phyloP scores from a whole-genome alignment of 129 eudicot species.

The Flaveria robusta region DNA sequence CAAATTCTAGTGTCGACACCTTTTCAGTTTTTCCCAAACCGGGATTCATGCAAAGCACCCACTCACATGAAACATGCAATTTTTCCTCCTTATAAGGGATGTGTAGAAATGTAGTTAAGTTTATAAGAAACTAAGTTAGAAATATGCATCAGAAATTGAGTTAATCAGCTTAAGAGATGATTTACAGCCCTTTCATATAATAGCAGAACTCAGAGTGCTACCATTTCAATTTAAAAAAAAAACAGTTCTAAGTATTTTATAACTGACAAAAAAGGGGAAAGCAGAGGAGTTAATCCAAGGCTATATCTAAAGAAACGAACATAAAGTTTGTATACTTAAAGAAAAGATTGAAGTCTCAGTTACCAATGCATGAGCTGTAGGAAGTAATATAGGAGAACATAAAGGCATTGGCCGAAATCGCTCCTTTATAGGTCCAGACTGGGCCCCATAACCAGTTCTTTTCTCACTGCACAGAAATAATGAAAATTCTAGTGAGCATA shows the following conservation, averaged over 20 bases:
- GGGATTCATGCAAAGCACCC: not conserved
- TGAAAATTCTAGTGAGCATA: slow-evolving; percentile 14
- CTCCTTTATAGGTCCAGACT: slow-evolving; percentile 61
- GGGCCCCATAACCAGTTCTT: slow-evolving; percentile 56
- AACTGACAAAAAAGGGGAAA: not conserved
- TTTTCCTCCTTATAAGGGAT: not conserved
- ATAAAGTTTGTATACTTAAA: slow-evolving; percentile 9
- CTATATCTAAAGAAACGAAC: not conserved
- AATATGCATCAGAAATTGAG: not conserved
- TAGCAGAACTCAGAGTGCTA: not conserved
- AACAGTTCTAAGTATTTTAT: not conserved
- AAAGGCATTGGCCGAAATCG: slow-evolving; percentile 95
- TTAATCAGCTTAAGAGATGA: not conserved
- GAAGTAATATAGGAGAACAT: slow-evolving; percentile 87
- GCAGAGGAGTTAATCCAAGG: not conserved
- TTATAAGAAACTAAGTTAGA: not conserved
- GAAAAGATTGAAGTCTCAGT: slow-evolving; percentile 12
- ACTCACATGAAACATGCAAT: not conserved
- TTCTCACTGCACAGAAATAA: slow-evolving; percentile 57
- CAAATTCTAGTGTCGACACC: not conserved
- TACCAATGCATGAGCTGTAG: slow-evolving; percentile 95
- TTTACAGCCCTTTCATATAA: not conserved
- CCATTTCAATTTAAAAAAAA: not conserved
- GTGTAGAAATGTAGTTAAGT: not conserved
- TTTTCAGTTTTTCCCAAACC: not conserved